Percentiles rank a stretch among this genome's conserved stretches.
phyloP scores from a whole-genome alignment of 495 filamentous ascomycete genomes.

The Penicillium desertorum region DNA sequence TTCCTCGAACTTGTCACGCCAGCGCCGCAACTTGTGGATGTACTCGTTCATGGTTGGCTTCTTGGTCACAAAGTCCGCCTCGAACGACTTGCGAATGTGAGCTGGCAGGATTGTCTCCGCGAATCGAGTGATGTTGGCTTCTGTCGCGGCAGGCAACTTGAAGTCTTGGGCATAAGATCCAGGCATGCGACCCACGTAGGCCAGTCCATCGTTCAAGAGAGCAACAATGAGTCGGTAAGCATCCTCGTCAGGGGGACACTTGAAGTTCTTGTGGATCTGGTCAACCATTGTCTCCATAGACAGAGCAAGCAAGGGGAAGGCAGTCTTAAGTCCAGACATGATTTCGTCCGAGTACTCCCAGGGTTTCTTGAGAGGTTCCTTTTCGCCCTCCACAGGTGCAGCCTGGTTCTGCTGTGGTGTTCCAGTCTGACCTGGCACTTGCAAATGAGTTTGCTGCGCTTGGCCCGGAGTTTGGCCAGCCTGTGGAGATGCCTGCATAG shows the following conservation, averaged over 20 bases:
- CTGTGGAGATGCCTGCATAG: constrained; percentile 32
- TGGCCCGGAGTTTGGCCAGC: constrained; percentile 30
- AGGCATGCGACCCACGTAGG: constrained; percentile 84
- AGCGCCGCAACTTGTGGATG: constrained; percentile 92
- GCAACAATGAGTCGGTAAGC: constrained; percentile 97
- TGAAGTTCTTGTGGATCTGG: constrained; percentile 97
- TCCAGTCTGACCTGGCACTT: constrained; percentile 43
- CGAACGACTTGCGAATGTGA: constrained; percentile 91
- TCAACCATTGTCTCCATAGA: constrained; percentile 99
- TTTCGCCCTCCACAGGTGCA: constrained; percentile 29
- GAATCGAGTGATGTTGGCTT: constrained; percentile 94
- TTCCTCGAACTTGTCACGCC: constrained; percentile 97
- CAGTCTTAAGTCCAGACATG: constrained; percentile 88
- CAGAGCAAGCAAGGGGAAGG: constrained; percentile 89
- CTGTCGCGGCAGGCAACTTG: constrained; percentile 84
- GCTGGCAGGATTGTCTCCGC: constrained; percentile 91
- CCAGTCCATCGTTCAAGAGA: constrained; percentile 87
- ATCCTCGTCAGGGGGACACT: constrained; percentile 96
- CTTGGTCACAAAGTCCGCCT: constrained; percentile 88
- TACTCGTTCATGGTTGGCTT: constrained; percentile 97
- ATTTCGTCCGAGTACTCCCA: constrained; percentile 98
- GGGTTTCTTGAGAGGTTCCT: constrained; percentile 65
- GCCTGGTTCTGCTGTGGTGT: constrained; percentile 30
- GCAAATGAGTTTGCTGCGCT: constrained; percentile 36
- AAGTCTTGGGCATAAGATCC: constrained; percentile 83